Conservation (phyloP, 371 early-diverging fungal species). For the Mucor velutinosus region DNA sequence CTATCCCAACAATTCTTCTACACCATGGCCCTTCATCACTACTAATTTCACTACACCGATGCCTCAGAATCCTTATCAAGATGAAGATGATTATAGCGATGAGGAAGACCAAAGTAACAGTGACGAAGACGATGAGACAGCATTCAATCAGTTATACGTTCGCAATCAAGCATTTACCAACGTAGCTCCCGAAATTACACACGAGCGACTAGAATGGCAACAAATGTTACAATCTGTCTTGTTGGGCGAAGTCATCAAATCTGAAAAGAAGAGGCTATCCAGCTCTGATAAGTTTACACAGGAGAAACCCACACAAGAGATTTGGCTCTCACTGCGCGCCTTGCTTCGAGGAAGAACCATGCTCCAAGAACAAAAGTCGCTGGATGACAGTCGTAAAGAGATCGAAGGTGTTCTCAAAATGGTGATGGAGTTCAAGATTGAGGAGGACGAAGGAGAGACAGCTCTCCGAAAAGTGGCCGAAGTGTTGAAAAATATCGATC, state of each 20-base stretch:
- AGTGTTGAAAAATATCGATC: conserved; percentile 73
- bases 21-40: conserved; percentile 26
- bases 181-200: conserved; percentile 57
- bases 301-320: conserved; percentile 63
- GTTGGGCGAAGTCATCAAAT: conserved; percentile 84
- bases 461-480: conserved; percentile 67
- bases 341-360: conserved; percentile 63
- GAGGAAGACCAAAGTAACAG: conserved; percentile 35
- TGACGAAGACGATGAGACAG: conserved; percentile 36
- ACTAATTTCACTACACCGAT: conserved; percentile 13
- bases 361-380: conserved; percentile 65
- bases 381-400: conserved; percentile 69
- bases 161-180: conserved; percentile 37
- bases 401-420: conserved; percentile 65
- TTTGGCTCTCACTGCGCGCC: conserved; percentile 81
- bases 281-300: conserved; percentile 54
- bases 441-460: conserved; percentile 38
- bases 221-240: conserved; percentile 85
- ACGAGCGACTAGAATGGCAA: conserved; percentile 82
- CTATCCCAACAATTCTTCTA: neutral
- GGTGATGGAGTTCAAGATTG: conserved; percentile 67
- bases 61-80: conserved; percentile 20
- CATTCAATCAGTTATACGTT: conserved; percentile 37
- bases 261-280: conserved; percentile 76
- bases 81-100: conserved; percentile 30